Base-by-base conservation (phyloP, 345 rosid genomes). In the Boechera stricta region DNA sequence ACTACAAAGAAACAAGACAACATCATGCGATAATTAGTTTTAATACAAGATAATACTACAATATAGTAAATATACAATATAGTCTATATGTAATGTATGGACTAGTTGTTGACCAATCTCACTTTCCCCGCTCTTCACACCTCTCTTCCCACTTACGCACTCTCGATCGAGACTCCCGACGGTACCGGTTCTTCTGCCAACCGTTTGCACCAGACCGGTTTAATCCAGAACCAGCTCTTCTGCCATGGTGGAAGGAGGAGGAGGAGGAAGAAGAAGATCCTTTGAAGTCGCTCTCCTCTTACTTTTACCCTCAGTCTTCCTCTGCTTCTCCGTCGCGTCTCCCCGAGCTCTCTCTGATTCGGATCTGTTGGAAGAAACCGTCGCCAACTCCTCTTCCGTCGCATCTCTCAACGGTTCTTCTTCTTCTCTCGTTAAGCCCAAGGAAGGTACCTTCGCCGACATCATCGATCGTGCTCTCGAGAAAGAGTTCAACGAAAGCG, bases 401-500 rank as follows among this genome's bases (percentile, higher is more conserved):
- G 77, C 62, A 7, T 57, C 57, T 49, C 29, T 72, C 13, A 80
- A 83, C 36, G 69, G 62, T 73, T 79, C 81, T 73, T 79, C 81
- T 70, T 73, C 81, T 70, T 73, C 81, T 38, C 35, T 72, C 32
- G 33, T 11, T 54, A 80, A 77, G 24, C 83, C 86, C 61, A 87
- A 79, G 77, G 92, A 88, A 79, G 91, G 84, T 59, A 84, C 86
- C 79, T 89, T 93, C 79, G 97, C 93, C 42, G 93, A 87, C 72
- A 88, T 93, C 69, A 88, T 93, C 75, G 97, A 87, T 83, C 92
- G 94, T 41, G 97, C 97, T 76, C 92, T 93, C 32, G 89, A 82
- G 71, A 88, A 89, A 64, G 98, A 93, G 89, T 93, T 91, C 86
- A 76, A 86, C 44, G 98, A 91, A 81, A 89, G 81, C 61, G 97